These are phyloP conservation scores for Schrenkiella parvula DNA, from an alignment of 345 rosid genomes.

Conservation along the genomic window DNA sequence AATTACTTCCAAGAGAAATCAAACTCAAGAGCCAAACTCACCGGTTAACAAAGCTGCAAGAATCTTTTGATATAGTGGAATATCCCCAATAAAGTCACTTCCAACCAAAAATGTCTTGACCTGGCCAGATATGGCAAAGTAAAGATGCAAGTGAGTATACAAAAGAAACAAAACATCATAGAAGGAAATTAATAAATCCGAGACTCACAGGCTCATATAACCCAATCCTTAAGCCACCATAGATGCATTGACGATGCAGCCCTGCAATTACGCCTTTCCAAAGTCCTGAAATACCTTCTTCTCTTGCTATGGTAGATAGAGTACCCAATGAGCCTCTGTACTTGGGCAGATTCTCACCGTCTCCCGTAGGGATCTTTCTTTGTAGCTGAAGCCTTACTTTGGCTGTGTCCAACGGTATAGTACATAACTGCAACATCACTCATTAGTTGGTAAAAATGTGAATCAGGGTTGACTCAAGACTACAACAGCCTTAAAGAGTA, in stretches of 20 bases:
- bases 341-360: constrained; percentile 52
- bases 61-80: constrained; percentile 78
- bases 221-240: constrained; percentile 92
- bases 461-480: background rate
- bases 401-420: constrained; percentile 87
- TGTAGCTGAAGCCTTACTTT: constrained; percentile 99
- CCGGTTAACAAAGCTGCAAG: constrained; percentile 91
- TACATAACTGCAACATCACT: constrained; percentile 57
- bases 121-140: constrained; percentile 40
- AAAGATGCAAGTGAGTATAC: background rate
- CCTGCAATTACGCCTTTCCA: constrained; percentile 96
- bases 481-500: background rate
- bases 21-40: constrained; percentile 30
- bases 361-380: constrained; percentile 49
- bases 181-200: background rate
- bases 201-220: constrained; percentile 84
- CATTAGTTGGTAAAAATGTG: background rate
- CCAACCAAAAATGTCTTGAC: constrained; percentile 87
- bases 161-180: background rate
- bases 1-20: background rate
- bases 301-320: constrained; percentile 74
- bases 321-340: constrained; percentile 80
- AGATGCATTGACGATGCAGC: constrained; percentile 83
- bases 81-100: constrained; percentile 67
- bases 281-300: constrained; percentile 77